Conservation (phyloP, 2,329 filamentous ascomycete genomes). For the Aureobasidium sp. region DNA sequence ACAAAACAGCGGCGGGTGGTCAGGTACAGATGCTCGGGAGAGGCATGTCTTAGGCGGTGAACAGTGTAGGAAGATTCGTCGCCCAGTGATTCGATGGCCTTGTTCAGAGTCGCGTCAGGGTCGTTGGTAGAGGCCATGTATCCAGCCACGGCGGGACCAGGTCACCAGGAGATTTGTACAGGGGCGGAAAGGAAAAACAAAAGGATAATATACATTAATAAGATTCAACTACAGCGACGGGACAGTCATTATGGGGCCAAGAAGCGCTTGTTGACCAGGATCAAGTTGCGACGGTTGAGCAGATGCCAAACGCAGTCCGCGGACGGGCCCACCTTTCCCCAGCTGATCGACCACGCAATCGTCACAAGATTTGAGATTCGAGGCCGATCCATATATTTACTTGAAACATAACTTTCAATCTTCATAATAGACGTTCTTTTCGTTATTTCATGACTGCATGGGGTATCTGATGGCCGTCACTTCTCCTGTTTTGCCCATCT, state of each 20-base stretch:
- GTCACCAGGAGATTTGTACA: neutral
- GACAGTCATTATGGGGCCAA: neutral
- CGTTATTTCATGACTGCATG: slow-evolving; percentile 13
- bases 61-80: slow-evolving; percentile 18
- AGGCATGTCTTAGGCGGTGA: slow-evolving; percentile 44
- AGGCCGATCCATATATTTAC: neutral
- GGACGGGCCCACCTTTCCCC: neutral
- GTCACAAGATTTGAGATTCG: neutral
- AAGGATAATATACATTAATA: slow-evolving; percentile 15
- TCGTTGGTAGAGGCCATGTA: slow-evolving; percentile 3
- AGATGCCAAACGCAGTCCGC: neutral
- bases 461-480: neutral
- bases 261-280: neutral
- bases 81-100: slow-evolving; percentile 17
- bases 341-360: neutral
- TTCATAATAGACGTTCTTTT: neutral
- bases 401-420: neutral
- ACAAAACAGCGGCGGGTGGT: slow-evolving; percentile 59
- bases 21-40: slow-evolving; percentile 54
- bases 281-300: neutral
- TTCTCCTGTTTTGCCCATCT: neutral
- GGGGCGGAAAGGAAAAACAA: neutral
- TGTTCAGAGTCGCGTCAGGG: slow-evolving; percentile 15
- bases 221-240: neutral
- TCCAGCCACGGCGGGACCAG: neutral